A percentile compares a stretch with the other conserved stretches of the same genome.
phyloP scores from a whole-genome alignment of 225 moss, liverwort and hornwort species.

The Rhytidiadelphus loreus region DNA sequence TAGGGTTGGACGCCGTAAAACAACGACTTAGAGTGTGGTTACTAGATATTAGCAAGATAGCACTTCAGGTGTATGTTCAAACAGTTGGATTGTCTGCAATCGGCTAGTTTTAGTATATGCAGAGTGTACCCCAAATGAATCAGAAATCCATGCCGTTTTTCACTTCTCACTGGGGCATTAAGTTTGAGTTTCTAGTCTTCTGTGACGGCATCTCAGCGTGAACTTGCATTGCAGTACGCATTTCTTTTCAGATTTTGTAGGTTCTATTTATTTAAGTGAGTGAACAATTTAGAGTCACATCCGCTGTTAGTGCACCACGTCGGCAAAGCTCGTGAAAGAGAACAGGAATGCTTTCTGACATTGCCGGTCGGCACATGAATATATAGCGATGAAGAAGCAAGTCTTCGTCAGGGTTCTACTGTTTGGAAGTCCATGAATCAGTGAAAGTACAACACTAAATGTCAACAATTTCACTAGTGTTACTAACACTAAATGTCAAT shows the following conservation, averaged over 20 bases:
- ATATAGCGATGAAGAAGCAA: neutral
- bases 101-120: conserved; percentile 5
- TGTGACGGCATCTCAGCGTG: neutral
- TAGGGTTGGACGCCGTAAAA: conserved; percentile 79
- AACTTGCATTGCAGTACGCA: neutral
- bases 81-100: conserved; percentile 2
- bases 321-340: neutral
- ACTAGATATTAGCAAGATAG: neutral
- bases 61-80: neutral
- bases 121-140: neutral
- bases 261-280: neutral
- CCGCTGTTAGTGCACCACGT: neutral
- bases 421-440: neutral
- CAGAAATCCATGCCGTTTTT: neutral
- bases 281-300: neutral
- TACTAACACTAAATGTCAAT: too few species aligned
- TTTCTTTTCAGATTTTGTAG: neutral
- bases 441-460: too few species aligned
- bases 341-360: neutral
- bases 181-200: neutral
- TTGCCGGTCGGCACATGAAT: neutral
- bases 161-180: neutral
- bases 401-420: too few species aligned
- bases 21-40: conserved; percentile 45
- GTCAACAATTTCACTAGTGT: too few species aligned